Conservation (phyloP, 495 filamentous ascomycete species). For the Terfezia claveryi region DNA sequence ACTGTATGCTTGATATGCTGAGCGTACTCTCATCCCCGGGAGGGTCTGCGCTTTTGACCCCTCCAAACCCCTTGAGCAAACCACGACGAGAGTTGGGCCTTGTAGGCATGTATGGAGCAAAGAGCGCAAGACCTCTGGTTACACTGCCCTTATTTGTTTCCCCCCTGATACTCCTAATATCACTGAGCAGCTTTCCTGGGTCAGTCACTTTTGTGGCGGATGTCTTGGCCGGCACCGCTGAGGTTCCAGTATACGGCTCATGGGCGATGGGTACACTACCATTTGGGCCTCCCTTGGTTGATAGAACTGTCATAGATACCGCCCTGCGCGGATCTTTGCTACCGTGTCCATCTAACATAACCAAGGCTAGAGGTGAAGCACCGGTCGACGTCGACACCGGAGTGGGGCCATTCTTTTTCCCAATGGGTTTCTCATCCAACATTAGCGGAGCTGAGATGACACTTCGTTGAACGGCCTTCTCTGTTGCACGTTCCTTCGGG, state of each 20-base stretch:
- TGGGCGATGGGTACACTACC: background rate
- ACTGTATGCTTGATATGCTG: no score
- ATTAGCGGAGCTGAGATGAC: slow-evolving; percentile 12
- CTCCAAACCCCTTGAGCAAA: background rate
- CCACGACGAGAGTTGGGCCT: slow-evolving; percentile 6
- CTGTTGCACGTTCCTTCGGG: slow-evolving; percentile 6
- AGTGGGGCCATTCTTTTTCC: background rate
- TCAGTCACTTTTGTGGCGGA: background rate
- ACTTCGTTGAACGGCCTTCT: slow-evolving; percentile 11
- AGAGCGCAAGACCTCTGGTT: slow-evolving; percentile 10
- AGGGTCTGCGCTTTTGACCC: no score
- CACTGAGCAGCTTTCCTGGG: slow-evolving; percentile 16
- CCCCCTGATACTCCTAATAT: slow-evolving; percentile 17
- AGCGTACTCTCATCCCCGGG: no score
- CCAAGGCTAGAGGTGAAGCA: background rate
- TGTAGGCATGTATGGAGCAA: slow-evolving; percentile 14
- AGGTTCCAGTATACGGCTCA: background rate
- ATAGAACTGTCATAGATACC: background rate
- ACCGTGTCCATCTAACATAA: slow-evolving; percentile 2
- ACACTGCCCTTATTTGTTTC: slow-evolving; percentile 8
- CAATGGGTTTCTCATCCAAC: slow-evolving; percentile 9
- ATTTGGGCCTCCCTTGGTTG: background rate
- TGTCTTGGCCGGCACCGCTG: background rate
- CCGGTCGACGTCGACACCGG: slow-evolving; percentile 1
- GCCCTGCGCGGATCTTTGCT: background rate